A percentile compares a stretch with the other conserved stretches of the same genome.
phyloP scores from a whole-genome alignment of 306 rosid species.

The Malus sylvestris region DNA sequence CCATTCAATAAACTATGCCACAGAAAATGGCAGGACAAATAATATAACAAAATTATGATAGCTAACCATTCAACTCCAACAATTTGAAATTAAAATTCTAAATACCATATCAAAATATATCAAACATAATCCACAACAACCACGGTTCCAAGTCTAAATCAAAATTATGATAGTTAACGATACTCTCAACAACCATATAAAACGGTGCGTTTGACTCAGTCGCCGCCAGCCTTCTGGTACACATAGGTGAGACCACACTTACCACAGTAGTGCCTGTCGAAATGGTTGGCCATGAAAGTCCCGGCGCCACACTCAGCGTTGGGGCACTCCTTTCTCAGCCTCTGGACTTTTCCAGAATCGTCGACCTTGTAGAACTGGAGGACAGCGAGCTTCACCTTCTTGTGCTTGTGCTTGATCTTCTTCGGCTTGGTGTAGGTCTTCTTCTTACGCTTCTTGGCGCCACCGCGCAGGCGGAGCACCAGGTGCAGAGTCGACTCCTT shows the following conservation, averaged over 20 bases:
- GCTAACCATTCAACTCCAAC: not conserved
- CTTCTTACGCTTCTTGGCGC: slow-evolving; percentile 37
- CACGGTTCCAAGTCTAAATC: not conserved
- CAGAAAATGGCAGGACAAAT: not conserved
- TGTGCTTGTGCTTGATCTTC: slow-evolving; percentile 37
- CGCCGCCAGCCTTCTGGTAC: slow-evolving; percentile 30
- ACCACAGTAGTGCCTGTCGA: slow-evolving; percentile 35
- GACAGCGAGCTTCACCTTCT: slow-evolving; percentile 25
- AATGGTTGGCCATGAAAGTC: slow-evolving; percentile 25
- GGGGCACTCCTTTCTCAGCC: slow-evolving; percentile 33
- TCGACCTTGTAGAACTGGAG: slow-evolving; percentile 30
- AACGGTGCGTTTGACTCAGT: slow-evolving; percentile 4
- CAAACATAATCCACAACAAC: not conserved
- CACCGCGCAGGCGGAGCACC: slow-evolving; percentile 31
- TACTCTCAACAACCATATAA: not conserved
- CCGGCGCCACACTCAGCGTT: slow-evolving; percentile 31
- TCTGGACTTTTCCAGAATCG: slow-evolving; percentile 31
- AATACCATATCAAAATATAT: not conserved
- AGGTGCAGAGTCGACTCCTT: slow-evolving; percentile 27
- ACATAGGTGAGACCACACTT: slow-evolving; percentile 36
- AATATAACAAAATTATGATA: not conserved
- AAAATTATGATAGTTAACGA: not conserved
- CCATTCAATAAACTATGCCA: not conserved
- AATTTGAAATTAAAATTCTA: not conserved
- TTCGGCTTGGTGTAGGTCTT: slow-evolving; percentile 36